Conservation (phyloP, 495 filamentous ascomycete species). For the Aspergillus sclerotiicarbonarius region DNA sequence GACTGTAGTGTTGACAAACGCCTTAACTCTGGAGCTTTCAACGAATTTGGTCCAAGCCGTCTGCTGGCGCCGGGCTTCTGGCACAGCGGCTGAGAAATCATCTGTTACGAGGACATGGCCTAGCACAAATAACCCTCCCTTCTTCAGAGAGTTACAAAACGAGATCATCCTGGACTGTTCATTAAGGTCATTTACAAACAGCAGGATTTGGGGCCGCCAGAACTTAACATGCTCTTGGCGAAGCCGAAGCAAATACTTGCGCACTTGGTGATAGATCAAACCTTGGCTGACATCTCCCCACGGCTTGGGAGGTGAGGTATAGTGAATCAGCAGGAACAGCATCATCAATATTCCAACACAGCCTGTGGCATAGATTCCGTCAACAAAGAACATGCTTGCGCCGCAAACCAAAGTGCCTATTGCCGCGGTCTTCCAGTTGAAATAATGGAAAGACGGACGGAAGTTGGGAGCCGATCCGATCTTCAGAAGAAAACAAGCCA, state of each 20-base stretch:
- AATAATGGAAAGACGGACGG: conserved; percentile 82
- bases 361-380: conserved; percentile 74
- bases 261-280: conserved; percentile 87
- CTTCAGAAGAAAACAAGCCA: conserved; percentile 84
- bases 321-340: conserved; percentile 82
- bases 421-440: conserved; percentile 81
- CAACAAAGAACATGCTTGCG: conserved; percentile 84
- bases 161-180: conserved; percentile 78
- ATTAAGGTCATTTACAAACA: conserved; percentile 80
- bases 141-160: conserved; percentile 90
- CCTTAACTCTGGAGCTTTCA: conserved; percentile 83
- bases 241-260: conserved; percentile 80
- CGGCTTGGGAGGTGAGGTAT: conserved; percentile 76
- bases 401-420: conserved; percentile 71
- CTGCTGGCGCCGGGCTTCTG: conserved; percentile 79
- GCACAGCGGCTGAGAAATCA: conserved; percentile 74
- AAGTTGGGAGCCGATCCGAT: conserved; percentile 94
- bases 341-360: conserved; percentile 71
- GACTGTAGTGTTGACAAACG: conserved; percentile 82
- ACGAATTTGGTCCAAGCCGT: conserved; percentile 82
- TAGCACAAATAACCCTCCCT: conserved; percentile 79
- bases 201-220: conserved; percentile 82
- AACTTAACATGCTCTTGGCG: conserved; percentile 90
- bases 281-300: conserved; percentile 92
- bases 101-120: conserved; percentile 84